phyloP scores from a whole-genome alignment of 225 moss, liverwort and hornwort genomes.

The Sphagnum contortum region DNA sequence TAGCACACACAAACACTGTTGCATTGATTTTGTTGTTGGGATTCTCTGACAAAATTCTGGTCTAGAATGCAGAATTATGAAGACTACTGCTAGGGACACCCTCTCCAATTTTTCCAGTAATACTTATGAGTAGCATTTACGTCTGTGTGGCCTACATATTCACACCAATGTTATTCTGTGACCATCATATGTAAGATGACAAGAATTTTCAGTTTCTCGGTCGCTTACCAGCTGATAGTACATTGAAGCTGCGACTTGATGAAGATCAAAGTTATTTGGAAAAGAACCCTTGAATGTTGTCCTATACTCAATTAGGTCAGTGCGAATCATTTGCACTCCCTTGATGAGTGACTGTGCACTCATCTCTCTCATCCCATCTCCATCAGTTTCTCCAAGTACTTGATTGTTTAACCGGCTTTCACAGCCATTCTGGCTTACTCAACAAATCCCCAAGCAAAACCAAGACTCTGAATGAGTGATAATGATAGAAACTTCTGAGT shows the following conservation, averaged over 20 bases:
- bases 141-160: no score
- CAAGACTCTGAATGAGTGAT: no score
- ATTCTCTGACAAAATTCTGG: no score
- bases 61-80: no score
- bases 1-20: no score
- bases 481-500: no score
- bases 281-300: conserved; percentile 17
- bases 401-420: conserved; percentile 24
- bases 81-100: no score
- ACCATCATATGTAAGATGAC: background rate
- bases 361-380: conserved; percentile 19
- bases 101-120: no score
- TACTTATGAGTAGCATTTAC: no score
- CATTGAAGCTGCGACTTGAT: conserved; percentile 20
- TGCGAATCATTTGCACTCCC: conserved; percentile 21
- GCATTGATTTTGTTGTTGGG: no score
- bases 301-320: conserved; percentile 23
- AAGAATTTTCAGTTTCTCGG: background rate
- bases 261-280: conserved; percentile 22
- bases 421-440: conserved; percentile 11
- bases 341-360: conserved; percentile 18
- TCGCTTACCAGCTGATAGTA: conserved; percentile 26
- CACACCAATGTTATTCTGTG: no score
- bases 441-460: no score
- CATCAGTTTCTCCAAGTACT: conserved; percentile 19